Base-by-base conservation (phyloP, 768 basidiomycete genomes). In the Trametes maxima region DNA sequence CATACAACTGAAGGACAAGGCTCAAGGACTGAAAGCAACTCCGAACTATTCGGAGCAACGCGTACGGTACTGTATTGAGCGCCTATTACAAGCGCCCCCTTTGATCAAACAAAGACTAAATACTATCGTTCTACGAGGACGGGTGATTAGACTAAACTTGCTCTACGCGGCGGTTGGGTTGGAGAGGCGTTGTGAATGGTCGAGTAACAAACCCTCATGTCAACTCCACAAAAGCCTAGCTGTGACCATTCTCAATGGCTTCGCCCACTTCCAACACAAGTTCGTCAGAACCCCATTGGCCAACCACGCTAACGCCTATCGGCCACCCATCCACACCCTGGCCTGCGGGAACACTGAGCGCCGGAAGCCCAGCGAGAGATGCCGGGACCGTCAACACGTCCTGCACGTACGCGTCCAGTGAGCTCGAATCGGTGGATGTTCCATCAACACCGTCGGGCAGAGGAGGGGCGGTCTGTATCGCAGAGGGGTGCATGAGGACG, bases 321-420 rank as follows among this genome's bases (percentile, higher is more conserved):
- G 93, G 92, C 94, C 92, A 95, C 5, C 85, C 85, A 50, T 83
- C 83, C 0, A 72, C 75, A 2, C 74, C 78, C 1, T 66, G 47
- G 0, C 82, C 80, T 10, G 73, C 72, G 0, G 94, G 94, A 0
- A 98, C 81, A 55, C 80, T 89, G 44, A 98, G 67, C 0, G 89
- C 91, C 0, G 95, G 94, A 16, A 98, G 68, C 0, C 96, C 95
- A 0, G 92, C 95, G 37, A 99, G 76, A 0, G 92, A 94, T 5
- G 94, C 95, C 0, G 95, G 94, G 0, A 95, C 92, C 0, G 94
- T 96, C 62, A 98, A 76, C 6, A 96, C 84, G 64, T 98, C 95
- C 69, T 98, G 95, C 10, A 92, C 82, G 69, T 98, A 98, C 35
- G 85, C 79, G 45, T 81, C 79, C 50, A 88, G 67, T 19, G 71